These are phyloP conservation scores for Fusarium sp. DNA, from an alignment of 2,329 filamentous ascomycete genomes.

Conservation along the genomic window DNA sequence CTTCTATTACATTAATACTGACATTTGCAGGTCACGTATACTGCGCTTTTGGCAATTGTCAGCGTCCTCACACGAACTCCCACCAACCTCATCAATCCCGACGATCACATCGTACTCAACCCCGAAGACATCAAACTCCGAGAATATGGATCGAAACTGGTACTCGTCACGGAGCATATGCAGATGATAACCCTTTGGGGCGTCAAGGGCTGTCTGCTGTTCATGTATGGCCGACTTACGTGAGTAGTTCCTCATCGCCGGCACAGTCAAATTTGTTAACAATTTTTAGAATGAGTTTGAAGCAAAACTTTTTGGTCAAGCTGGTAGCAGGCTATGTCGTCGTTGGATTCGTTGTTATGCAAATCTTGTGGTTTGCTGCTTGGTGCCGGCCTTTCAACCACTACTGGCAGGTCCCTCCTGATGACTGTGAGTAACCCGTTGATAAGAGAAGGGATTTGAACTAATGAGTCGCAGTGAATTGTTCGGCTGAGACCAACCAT, in stretches of 20 bases:
- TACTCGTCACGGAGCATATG: conserved; percentile 68
- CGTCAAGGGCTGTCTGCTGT: conserved; percentile 62
- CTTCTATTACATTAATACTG: not conserved
- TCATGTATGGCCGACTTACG: conserved; percentile 65
- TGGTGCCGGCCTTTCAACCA: conserved; percentile 65
- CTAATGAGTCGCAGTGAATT: conserved; percentile 44
- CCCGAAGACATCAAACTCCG: conserved; percentile 55
- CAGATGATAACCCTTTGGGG: conserved; percentile 68
- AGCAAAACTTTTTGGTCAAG: conserved; percentile 57
- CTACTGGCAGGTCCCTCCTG: conserved; percentile 60
- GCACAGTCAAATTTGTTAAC: fast-evolving
- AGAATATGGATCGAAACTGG: conserved; percentile 66
- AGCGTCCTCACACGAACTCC: conserved; percentile 51
- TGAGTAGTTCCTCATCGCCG: conserved; percentile 38
- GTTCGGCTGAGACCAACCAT: conserved; percentile 64
- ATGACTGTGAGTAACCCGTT: conserved; percentile 49
- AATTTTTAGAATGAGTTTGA: conserved; percentile 51
- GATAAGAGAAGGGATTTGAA: fast-evolving
- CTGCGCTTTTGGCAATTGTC: conserved; percentile 35
- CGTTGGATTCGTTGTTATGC: conserved; percentile 57
- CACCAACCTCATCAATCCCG: conserved; percentile 66
- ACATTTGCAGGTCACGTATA: conserved; percentile 28
- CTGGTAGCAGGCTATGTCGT: conserved; percentile 57
- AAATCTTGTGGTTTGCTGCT: conserved; percentile 59
- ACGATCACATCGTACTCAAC: conserved; percentile 58